Evolutionary conservation across 768 basidiomycete species (phyloP).

Genomic region (Artomyces pyxidatus): DNA sequence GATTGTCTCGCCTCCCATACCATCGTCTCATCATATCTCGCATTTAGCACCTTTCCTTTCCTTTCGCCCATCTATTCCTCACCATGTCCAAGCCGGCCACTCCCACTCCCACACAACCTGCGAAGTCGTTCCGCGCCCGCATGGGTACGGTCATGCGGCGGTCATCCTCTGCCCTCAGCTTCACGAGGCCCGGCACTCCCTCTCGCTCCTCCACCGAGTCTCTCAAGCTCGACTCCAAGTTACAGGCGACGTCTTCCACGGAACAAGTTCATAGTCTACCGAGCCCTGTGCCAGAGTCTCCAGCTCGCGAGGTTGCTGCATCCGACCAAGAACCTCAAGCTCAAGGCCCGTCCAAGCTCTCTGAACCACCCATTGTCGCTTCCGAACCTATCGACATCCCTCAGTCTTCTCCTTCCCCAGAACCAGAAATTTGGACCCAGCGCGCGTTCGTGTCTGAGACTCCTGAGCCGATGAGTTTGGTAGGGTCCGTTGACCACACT

Average conservation of each 20-base stretch:
- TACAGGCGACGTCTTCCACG: conserved; percentile 21
- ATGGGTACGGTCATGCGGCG: conserved; percentile 14
- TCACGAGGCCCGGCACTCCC: conserved; percentile 7
- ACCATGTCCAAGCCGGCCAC: conserved; percentile 11
- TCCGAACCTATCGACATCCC: conserved; percentile 5
- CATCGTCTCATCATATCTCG: no score
- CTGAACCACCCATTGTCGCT: conserved; percentile 10
- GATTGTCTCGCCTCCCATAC: no score
- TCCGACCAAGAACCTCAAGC: conserved; percentile 11
- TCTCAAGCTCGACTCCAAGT: conserved; percentile 27
- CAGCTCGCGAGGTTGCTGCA: conserved; percentile 33
- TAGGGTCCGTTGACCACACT: not conserved
- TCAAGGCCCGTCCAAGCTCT: conserved; percentile 21
- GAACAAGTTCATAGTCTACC: conserved; percentile 26
- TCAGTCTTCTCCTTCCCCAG: not conserved
- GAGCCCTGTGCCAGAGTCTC: conserved; percentile 66
- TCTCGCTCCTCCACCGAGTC: conserved; percentile 14
- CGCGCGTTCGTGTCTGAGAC: not conserved
- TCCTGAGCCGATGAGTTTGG: not conserved
- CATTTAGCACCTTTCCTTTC: no score
- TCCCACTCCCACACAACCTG: not conserved
- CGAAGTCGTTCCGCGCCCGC: conserved; percentile 11
- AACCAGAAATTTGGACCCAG: no score
- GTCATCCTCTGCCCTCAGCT: conserved; percentile 12
- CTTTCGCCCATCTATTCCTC: not conserved